Evolutionary conservation across 805 yeast species (phyloP), one percentile per base, ranked within the genome.

Genomic region (Metschnikowia reukaufii): DNA sequence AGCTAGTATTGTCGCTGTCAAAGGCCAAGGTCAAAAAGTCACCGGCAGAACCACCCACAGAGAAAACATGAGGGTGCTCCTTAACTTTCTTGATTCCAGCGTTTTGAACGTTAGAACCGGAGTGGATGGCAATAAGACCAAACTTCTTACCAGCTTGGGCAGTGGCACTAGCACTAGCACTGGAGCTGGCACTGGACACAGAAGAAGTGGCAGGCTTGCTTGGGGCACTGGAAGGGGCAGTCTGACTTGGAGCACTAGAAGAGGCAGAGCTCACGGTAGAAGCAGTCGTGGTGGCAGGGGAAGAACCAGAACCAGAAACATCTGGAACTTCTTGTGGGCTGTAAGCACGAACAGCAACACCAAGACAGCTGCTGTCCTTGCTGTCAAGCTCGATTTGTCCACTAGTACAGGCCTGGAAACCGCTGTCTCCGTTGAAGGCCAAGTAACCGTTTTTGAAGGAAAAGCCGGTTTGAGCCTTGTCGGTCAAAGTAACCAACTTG

Each of bases 21-120:
- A 67, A 59, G 9, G 61, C 51, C 31, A 67, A 55, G 29, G 50
- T 39, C 36, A 65, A 54, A 36, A 50, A 62, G 7, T 51, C 50
- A 16, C 71, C 72, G 17, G 61, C 62, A 25, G 39, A 17, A 6
- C 70, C 71, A 15, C 70, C 72, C 27, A 67, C 68, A 9, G 65
- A 51, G 49, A 66, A 67, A 2, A 66, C 70, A 41, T 63, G 68
- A 7, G 62, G 62, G 55, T 67, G 69, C 2, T 60, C 49, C 9
- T 49, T 55, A 13, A 62, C 70, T 50, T 64, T 64, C 47, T 55
- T 63, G 53, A 64, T 61, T 2, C 60, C 42, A 7, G 52, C 40
- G 52, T 61, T 49, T 43, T 65, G 65, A 53, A 66, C 58, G 18
- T 52, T 39, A 4, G 64, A 39, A 5, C 68, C 70, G 3, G 67